Conservation (phyloP, 2,329 filamentous ascomycete species). For the Mariannaea sp. region DNA sequence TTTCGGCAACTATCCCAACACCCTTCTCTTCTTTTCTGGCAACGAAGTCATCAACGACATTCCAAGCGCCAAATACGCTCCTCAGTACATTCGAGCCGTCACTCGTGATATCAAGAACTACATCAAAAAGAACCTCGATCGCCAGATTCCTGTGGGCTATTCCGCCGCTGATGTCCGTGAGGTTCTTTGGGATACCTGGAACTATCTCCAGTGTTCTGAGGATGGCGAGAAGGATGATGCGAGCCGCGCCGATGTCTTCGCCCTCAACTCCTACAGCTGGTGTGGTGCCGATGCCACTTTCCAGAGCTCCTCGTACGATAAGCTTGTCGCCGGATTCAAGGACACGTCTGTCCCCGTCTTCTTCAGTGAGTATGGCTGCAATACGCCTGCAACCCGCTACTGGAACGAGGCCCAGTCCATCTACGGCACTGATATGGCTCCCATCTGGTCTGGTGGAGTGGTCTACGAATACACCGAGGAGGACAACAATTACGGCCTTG, state of each 20-base stretch:
- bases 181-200: constrained; percentile 74
- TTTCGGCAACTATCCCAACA: constrained; percentile 70
- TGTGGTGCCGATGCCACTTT: constrained; percentile 66
- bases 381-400: constrained; percentile 68
- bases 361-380: constrained; percentile 84
- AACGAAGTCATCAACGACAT: constrained; percentile 78
- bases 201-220: constrained; percentile 72
- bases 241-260: constrained; percentile 75
- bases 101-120: constrained; percentile 83
- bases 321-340: constrained; percentile 67
- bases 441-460: constrained; percentile 73
- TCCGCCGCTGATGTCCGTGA: constrained; percentile 78
- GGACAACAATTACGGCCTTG: constrained; percentile 67
- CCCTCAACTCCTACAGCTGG: constrained; percentile 75
- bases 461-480: constrained; percentile 84
- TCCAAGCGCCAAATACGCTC: constrained; percentile 61
- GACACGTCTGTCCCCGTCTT: constrained; percentile 74
- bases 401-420: constrained; percentile 78
- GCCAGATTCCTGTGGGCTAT: constrained; percentile 77
- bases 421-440: constrained; percentile 72
- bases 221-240: constrained; percentile 59
- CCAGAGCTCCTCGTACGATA: constrained; percentile 64
- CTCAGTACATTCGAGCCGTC: constrained; percentile 75
- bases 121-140: constrained; percentile 71
- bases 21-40: constrained; percentile 75